These are phyloP conservation scores for Solanum bulbocastanum DNA, from an alignment of 257 asterid genomes.

Conservation along the genomic window DNA sequence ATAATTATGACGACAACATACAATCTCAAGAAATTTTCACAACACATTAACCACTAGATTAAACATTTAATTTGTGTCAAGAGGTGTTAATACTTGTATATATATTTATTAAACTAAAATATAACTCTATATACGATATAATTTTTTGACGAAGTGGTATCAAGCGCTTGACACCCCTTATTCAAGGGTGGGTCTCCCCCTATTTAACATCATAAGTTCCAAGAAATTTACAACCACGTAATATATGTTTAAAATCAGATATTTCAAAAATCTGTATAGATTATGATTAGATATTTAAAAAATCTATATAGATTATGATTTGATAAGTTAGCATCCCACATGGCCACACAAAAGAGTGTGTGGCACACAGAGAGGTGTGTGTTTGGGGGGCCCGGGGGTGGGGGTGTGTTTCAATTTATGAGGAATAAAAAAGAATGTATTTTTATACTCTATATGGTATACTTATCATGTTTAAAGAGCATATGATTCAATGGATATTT, in stretches of 20 bases:
- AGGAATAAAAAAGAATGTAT: background rate
- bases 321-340: background rate
- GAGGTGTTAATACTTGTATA: no score
- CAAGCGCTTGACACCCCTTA: background rate
- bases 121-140: rapidly evolving
- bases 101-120: no score
- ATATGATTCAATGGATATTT: no score
- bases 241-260: background rate
- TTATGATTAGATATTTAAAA: no score
- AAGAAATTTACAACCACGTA: background rate
- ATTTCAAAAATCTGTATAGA: no score
- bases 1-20: background rate
- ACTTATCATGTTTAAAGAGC: background rate
- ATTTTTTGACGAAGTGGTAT: rapidly evolving
- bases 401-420: no score
- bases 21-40: background rate
- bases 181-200: background rate
- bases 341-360: background rate
- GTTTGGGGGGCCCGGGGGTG: no score
- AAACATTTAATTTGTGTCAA: no score
- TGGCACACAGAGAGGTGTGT: no score
- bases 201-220: background rate
- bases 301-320: no score
- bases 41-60: no score
- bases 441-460: no score